A percentile compares a stretch with the other conserved stretches of the same genome.
Conservation (phyloP, 441 rosid species). For the Populus hybrid region DNA sequence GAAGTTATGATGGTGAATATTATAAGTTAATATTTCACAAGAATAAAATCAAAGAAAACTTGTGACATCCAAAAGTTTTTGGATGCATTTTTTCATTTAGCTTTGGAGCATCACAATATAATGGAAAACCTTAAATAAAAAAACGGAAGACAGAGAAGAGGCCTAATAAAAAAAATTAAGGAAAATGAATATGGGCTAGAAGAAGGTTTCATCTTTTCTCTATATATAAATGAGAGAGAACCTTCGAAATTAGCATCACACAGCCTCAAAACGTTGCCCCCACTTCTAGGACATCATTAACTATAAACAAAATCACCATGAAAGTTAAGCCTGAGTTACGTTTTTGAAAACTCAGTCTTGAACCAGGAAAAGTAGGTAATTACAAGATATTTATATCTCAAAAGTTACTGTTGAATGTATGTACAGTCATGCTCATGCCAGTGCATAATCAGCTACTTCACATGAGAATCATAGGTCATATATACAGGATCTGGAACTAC, state of each 20-base stretch:
- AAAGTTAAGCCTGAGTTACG: not conserved
- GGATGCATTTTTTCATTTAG: no score
- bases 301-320: not conserved
- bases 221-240: not conserved
- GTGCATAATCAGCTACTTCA: constrained; percentile 30
- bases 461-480: constrained; percentile 46
- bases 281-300: not conserved
- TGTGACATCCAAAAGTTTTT: no score
- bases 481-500: constrained; percentile 50
- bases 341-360: not conserved
- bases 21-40: no score
- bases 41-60: no score
- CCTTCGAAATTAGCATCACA: not conserved
- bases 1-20: no score
- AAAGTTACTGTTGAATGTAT: not conserved
- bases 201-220: no score
- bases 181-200: no score
- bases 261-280: not conserved
- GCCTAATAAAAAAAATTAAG: no score
- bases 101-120: no score
- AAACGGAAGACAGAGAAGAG: no score
- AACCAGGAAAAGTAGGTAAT: not conserved
- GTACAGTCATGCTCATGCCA: constrained; percentile 6
- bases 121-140: no score
- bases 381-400: constrained; percentile 7